A percentile compares a stretch with the other conserved stretches of the same genome.
Conservation (phyloP, 768 basidiomycete species). For the Kwoniella sp. region DNA sequence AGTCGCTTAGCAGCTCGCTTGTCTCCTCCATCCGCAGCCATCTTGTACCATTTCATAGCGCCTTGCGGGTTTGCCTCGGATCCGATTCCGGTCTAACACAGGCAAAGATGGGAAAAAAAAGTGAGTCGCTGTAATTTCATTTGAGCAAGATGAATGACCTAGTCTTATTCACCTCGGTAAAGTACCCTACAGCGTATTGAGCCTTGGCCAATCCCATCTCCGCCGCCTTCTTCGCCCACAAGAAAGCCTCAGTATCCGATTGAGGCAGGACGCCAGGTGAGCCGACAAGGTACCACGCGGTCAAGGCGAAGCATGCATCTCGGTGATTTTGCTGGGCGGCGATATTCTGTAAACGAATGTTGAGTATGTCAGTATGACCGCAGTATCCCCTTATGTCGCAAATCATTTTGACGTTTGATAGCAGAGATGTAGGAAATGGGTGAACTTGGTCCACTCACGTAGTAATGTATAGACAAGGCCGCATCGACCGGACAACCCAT, state of each 20-base stretch:
- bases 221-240: constrained; percentile 96
- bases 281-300: constrained; percentile 98
- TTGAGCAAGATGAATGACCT: too few species aligned
- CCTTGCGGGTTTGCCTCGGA: constrained; percentile 49
- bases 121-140: too few species aligned
- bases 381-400: too few species aligned
- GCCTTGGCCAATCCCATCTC: constrained; percentile 90
- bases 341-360: constrained; percentile 68
- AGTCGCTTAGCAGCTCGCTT: constrained; percentile 87
- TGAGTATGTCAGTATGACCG: constrained; percentile 15
- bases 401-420: too few species aligned
- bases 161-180: constrained; percentile 71
- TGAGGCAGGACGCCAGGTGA: constrained; percentile 96
- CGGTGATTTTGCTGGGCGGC: constrained; percentile 96
- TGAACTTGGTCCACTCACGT: constrained; percentile 77
- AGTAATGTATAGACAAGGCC: constrained; percentile 96
- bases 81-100: constrained; percentile 66
- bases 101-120: too few species aligned
- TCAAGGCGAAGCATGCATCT: constrained; percentile 95
- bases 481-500: constrained; percentile 97
- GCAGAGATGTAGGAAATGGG: too few species aligned
- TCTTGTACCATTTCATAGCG: constrained; percentile 79
- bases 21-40: constrained; percentile 87
- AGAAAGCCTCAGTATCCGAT: constrained; percentile 94
- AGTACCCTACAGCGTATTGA: constrained; percentile 97